These are phyloP conservation scores for Truncatella angustata DNA, from an alignment of 2,329 filamentous ascomycete species.

Conservation along the genomic window DNA sequence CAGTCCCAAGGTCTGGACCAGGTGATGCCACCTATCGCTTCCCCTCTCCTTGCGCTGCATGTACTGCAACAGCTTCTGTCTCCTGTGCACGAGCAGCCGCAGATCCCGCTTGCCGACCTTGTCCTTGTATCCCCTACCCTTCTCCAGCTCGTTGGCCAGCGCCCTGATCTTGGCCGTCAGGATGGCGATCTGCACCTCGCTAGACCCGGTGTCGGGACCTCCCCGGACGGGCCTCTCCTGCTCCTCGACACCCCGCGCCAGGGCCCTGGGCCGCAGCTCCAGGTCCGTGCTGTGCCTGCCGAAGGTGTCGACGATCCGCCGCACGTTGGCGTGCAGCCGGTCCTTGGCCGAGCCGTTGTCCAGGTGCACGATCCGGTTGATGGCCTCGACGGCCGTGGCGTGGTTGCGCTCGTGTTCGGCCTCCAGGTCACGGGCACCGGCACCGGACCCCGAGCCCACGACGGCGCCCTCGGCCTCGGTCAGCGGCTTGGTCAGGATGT, in stretches of 20 bases:
- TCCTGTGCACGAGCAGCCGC: conserved; percentile 77
- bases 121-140: conserved; percentile 71
- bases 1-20: conserved; percentile 81
- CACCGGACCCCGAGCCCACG: no score
- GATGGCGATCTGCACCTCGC: conserved; percentile 96
- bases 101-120: conserved; percentile 94
- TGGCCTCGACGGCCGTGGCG: conserved; percentile 68
- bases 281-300: conserved; percentile 87
- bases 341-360: conserved; percentile 77
- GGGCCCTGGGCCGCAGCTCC: conserved; percentile 61
- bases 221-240: conserved; percentile 53
- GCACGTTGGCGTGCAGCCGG: conserved; percentile 76
- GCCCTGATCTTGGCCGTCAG: conserved; percentile 90
- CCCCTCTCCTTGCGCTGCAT: conserved; percentile 87
- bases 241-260: conserved; percentile 39
- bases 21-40: conserved; percentile 82
- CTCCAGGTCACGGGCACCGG: no score
- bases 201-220: conserved; percentile 91
- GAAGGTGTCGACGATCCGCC: conserved; percentile 81
- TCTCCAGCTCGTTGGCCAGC: conserved; percentile 69
- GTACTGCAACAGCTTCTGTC: conserved; percentile 87
- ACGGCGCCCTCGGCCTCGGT: no score
- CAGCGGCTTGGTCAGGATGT: conserved; percentile 62
- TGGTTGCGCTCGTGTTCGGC: conserved; percentile 55
- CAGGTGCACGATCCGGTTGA: conserved; percentile 76